Evolutionary conservation across 2,329 filamentous ascomycete genomes (phyloP), one percentile per base, ranked within the genome.

Genomic region (Ciborinia camelliae): DNA sequence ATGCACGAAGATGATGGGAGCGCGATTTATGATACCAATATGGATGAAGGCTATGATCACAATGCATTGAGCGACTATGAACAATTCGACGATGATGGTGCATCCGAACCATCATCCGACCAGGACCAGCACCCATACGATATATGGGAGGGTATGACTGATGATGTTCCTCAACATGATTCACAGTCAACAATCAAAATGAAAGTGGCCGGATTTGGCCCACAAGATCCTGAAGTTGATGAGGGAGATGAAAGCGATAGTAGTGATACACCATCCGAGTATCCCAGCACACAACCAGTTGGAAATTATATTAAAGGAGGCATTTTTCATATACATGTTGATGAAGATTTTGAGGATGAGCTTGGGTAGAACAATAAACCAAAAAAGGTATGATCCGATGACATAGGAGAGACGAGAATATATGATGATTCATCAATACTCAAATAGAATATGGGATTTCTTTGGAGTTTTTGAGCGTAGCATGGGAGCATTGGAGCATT

Each of bases 11-110:
- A 65, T 18, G 62, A 66, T 30, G 70, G 67, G 1, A 73, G 70
- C 47, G 58, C 64, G 1, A 72, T 70, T 0, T 71, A 74, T 54
- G 72, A 75, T 23, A 68, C 62, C 37, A 55, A 69, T 8, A 66
- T 69, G 18, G 71, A 71, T 18, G 70, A 74, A 26, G 69, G 65
- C n/a, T 68, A 65, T 28, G 72, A 72, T 28, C 64, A 65, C 12
- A 67, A 69, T 39, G 70, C 67, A 1, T 20, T 69, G 23, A 70
- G 65, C 37, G 69, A 72, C 45, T 71, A 58, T 51, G 70, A 71
- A 14, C 65, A 58, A 37, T 59, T 43, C 8, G 58, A 51, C 2
- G 43, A 62, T 5, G 35, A 41, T 23, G 26, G 20, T 7, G 28
- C 35, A 26, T 47, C 61, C 9, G 58, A 52, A 14, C 39, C n/a